Base-by-base conservation (phyloP, 2,329 filamentous ascomycete species). In the Thelonectria blattea region DNA sequence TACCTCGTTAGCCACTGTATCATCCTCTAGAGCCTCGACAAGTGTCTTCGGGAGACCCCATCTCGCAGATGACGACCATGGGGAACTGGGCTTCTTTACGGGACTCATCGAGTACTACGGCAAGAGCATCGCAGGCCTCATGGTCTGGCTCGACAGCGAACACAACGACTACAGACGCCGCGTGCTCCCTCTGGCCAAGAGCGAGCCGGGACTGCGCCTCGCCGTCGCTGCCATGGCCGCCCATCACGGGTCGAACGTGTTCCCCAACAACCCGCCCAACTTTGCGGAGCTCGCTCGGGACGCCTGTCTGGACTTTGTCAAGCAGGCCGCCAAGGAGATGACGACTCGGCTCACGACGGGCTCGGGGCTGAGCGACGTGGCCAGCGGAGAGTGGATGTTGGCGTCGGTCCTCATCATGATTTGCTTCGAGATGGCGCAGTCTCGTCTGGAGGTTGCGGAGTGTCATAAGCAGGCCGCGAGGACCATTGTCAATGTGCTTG, bases 401-500 rank as follows among this genome's bases (percentile, higher is more conserved):
- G 50, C 61, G 4, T 57, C 55, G 18, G 58, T 64, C 22, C 51
- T 65, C 14, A 57, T 60, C 15, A 41, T 63, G 27, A 55, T 60
- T 1, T 62, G 51, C 15, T 64, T 62, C 9, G 61, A 64, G 46
- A 62, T 62, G 59, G 54, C 45, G 5, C 58, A 62, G 22, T 64
- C 61, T 30, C 54, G 61, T 0, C 49, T 51, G 14, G 47, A 45
- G 14, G 61, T 54, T 4, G 61, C 61, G 0, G 59, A 64, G 10
- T 49, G 53, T 18, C 60, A 62, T 17, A 42, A 52, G 10, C 47
- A 56, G 20, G 61, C 61, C 11, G 61, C 61, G 2, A 37, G 61
- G 10, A 52, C 51, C 12, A 30, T 62, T 5, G 52, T 62, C 17
- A 60, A 60, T 12, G 54, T 52, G 3, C 30, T 62, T 17, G 18